A percentile compares a stretch with the other conserved stretches of the same genome.
Evolutionary conservation across 805 yeast genomes (phyloP).

Genomic region (Sugiyamaella mastotermitis): DNA sequence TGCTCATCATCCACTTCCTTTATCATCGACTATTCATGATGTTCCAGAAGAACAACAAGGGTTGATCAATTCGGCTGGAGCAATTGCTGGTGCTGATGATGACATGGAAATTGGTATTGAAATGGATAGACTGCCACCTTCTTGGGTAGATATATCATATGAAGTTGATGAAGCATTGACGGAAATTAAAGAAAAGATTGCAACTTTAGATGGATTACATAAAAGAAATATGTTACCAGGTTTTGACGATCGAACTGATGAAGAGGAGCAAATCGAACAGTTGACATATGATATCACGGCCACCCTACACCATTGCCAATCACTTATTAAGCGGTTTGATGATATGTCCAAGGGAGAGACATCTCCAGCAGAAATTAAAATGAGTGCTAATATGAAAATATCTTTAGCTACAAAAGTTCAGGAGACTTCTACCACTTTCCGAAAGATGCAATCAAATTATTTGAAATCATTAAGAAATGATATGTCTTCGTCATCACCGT

Average conservation of each 20-base stretch:
- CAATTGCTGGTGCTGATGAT: conserved; percentile 16
- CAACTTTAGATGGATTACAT: conserved; percentile 61
- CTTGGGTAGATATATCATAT: conserved; percentile 65
- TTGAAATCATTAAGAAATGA: conserved; percentile 79
- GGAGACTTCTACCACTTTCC: conserved; percentile 64
- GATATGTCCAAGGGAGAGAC: conserved; percentile 33
- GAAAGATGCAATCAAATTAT: conserved; percentile 85
- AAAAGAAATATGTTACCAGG: conserved; percentile 83
- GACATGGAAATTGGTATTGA: conserved; percentile 43
- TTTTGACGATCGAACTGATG: conserved; percentile 69
- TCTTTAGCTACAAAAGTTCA: conserved; percentile 83
- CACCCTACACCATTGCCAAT: conserved; percentile 71
- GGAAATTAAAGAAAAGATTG: conserved; percentile 48
- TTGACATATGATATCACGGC: conserved; percentile 70
- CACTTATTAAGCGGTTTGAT: conserved; percentile 62
- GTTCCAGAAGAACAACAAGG: conserved; percentile 55
- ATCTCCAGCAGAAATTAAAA: conserved; percentile 47
- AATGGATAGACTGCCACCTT: conserved; percentile 66
- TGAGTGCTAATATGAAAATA: conserved; percentile 76
- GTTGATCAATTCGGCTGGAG: conserved; percentile 35
- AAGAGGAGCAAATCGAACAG: conserved; percentile 74
- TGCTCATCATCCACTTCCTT: conserved; percentile 50
- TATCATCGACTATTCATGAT: conserved; percentile 31
- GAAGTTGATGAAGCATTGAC: conserved; percentile 61
- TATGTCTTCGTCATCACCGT: conserved; percentile 3